phyloP scores from a whole-genome alignment of 257 asterid genomes.

The Plantago elongata region DNA sequence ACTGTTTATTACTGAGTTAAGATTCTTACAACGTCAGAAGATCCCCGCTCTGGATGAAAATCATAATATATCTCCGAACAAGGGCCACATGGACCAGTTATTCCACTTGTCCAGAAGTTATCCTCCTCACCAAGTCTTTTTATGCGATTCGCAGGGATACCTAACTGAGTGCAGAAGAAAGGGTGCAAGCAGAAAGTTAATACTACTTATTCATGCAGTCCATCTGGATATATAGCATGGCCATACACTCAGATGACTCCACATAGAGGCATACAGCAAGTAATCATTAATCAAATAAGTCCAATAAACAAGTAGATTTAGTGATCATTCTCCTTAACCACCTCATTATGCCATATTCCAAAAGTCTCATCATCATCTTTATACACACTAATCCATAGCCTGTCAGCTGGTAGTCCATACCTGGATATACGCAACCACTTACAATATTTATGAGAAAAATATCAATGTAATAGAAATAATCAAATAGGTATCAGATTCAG shows the following conservation, averaged over 20 bases:
- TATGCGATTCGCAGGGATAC: constrained; percentile 72
- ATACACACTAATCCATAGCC: constrained; percentile 81
- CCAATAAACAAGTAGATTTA: no score
- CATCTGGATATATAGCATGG: constrained; percentile 6
- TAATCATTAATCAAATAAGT: not conserved
- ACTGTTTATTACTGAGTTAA: constrained; percentile 1
- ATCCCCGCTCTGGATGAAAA: constrained; percentile 80
- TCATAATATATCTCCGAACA: constrained; percentile 93
- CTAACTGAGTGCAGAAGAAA: constrained; percentile 44
- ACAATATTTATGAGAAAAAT: no score
- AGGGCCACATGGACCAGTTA: constrained; percentile 95
- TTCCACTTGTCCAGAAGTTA: constrained; percentile 97
- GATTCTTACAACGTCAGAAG: constrained; percentile 61
- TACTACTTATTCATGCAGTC: not conserved
- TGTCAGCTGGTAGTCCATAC: constrained; percentile 68
- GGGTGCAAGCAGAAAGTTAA: not conserved
- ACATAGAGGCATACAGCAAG: not conserved
- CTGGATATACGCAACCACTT: constrained; percentile 25
- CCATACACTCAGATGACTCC: constrained; percentile 8
- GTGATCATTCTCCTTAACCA: constrained; percentile 4
- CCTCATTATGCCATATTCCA: constrained; percentile 83
- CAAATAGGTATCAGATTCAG: no score
- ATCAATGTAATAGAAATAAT: no score
- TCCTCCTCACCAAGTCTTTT: constrained; percentile 84
- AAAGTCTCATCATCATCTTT: constrained; percentile 78